Base-by-base conservation (phyloP, 371 early-diverging fungal genomes). In the Haplosporangium sp. region DNA sequence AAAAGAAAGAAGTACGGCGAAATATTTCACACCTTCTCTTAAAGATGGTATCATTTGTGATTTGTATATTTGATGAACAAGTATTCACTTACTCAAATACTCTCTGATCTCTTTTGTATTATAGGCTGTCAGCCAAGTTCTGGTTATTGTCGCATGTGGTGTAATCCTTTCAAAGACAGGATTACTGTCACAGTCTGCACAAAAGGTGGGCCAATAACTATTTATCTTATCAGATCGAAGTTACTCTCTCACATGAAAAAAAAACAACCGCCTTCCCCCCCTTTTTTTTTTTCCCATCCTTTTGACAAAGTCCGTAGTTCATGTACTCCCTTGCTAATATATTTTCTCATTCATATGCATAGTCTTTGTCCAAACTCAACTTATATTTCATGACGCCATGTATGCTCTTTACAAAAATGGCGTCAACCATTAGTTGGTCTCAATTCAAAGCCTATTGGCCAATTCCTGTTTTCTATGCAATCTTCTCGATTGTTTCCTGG, bases 301-400 rank as follows among this genome's bases (percentile, higher is more conserved):
- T 17, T 7, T 13, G 27, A 27, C 27, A 27, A 27, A 27, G 27
- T 27, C 27, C 27, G 27, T 27, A 27, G 27, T 27, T 27, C 27
- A 27, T 27, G 27, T 27, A 27, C 27, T 27, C 27, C 27, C 27
- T 27, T 27, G 27, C 27, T 27, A 27, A 13, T 40, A 17, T 45
- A 15, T 17, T 58, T 35, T 34, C 50, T 40, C 20, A 8, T 34
- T 56, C 35, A 50, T 50, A n/a, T 50, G n/a, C 50, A 50, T 84
- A 93, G 94, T 88, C 91, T 65, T 72, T 94, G 59, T 91, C 94
- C 48, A 85, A 86, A 53, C 79, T 94, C 44, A 93, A 92, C 74
- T 67, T 94, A 63, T 86, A 90, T 63, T 91, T 92, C 65, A 89
- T 94, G 81, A 94, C 93, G 38, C 94, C 94, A 0, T 93, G 93